Base-by-base conservation (phyloP, 1,284 basidiomycete genomes). In the Tylopilus orsonianus region DNA sequence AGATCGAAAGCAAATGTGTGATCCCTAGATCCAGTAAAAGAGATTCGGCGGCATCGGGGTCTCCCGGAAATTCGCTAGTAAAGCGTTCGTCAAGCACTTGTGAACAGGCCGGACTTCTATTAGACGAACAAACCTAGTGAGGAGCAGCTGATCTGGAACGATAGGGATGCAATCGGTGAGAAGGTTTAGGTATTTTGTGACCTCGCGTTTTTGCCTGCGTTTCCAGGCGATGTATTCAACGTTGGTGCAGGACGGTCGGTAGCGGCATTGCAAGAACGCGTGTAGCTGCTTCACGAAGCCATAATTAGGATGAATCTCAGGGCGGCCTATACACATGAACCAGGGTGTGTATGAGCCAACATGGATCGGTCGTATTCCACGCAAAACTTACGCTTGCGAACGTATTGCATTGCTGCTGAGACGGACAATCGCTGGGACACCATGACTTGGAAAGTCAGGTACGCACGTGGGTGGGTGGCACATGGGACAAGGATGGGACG, bases 231-330 rank as follows among this genome's bases (percentile, higher is more conserved):
- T 67, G 52, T 84, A 85, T 14, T 67, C 69, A 3, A 67, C 51
- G 53, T 80, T 71, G 0, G 63, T 60, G 19, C 66, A 66, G 1
- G 70, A 71, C 0, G 77, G 74, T 12, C 67, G 61, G 55, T 75
- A 81, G 33, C 67, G 61, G 55, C 80, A 83, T 10, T 75, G 72
- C 24, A 67, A 67, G 54, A 82, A 85, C 1, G 71, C 66, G 32
- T 80, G 71, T 14, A 85, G 71, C 55, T 85, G 82, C 52, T 72
- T 80, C 56, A 80, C 59, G 57, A 85, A 85, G 4, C 82, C 81
- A 56, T 81, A 82, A 53, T 85, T 85, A 0, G 82, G 83, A 49
- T 78, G 78, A 6, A 78, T 69, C 35, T 73, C 68, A 13, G 78
- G 75, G 40, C 83, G 75, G 26, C 67, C 83, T 83, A 49, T 14